Conservation (phyloP, 2,329 filamentous ascomycete species). For the Fusarium pseudonygamai region DNA sequence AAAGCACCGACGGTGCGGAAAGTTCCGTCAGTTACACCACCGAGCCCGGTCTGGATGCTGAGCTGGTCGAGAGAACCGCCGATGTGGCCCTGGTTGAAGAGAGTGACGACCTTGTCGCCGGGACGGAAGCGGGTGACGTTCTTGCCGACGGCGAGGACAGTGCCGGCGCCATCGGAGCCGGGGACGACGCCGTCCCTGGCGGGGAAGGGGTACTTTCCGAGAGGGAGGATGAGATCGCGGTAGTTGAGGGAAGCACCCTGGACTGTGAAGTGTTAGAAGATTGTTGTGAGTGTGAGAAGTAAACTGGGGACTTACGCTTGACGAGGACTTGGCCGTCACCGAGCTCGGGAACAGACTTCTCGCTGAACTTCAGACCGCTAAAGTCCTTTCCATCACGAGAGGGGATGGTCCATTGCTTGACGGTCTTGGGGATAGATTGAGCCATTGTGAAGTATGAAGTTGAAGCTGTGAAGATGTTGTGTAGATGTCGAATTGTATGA, state of each 20-base stretch:
- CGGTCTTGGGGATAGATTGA: constrained; percentile 51
- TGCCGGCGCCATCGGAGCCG: constrained; percentile 64
- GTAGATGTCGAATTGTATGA: background rate
- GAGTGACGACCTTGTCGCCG: constrained; percentile 66
- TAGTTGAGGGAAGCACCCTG: constrained; percentile 64
- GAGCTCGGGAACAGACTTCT: constrained; percentile 66
- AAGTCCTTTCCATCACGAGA: constrained; percentile 57
- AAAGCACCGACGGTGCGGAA: constrained; percentile 75
- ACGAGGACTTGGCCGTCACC: constrained; percentile 79
- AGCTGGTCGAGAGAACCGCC: constrained; percentile 52
- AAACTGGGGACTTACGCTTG: constrained; percentile 53
- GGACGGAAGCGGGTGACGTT: constrained; percentile 59
- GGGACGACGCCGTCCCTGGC: constrained; percentile 56
- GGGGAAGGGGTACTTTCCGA: constrained; percentile 59
- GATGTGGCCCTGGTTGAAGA: constrained; percentile 68
- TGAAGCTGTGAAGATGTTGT: background rate
- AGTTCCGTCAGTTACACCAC: constrained; percentile 73
- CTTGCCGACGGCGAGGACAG: constrained; percentile 60
- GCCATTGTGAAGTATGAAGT: constrained; percentile 33
- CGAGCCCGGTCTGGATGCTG: constrained; percentile 65
- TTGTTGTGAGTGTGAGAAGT: background rate
- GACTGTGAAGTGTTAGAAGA: constrained; percentile 46
- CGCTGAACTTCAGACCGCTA: constrained; percentile 65
- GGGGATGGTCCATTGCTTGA: constrained; percentile 66
- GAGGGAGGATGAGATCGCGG: constrained; percentile 62